Evolutionary conservation across 768 basidiomycete genomes (phyloP), one percentile per base, ranked within the genome.

Genomic region (Clathrus columnatus): DNA sequence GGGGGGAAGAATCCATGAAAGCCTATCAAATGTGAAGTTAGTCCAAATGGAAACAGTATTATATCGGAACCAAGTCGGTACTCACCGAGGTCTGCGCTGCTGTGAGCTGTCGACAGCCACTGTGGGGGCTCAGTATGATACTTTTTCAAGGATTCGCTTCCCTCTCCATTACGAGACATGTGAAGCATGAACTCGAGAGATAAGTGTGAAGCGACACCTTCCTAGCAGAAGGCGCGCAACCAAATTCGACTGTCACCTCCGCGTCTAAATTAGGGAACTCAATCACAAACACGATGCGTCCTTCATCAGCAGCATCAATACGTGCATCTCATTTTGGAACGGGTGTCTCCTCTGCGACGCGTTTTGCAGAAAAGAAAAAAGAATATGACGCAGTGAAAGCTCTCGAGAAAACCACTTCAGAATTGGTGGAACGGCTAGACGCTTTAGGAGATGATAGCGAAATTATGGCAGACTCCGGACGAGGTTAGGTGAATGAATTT

Each of bases 1-100:
- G 90, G 87, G 44, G 90, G 90, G 64, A 83, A 75, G 61, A 86
- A 90, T 10, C 87, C 86, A 54, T 77, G 73, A 65, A 85, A 89
- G 17, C 89, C 89, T 91, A 54, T 8, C 14, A 11, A 36, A 36
- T 36, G 11, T 5, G 4, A 36, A 36, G 36, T 36, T n/a, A 36
- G 10, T n/a, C 14, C 30, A 14, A 36, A 36, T 36, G 36, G 8
- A n/a, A 36, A 36, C 29, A 6, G 48, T 7, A 21, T 4, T 16
- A n/a, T 32, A 42, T 45, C 23, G 24, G 29, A 42, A 50, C 45
- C 45, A 48, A 28, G 17, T 48, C 41, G 26, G 28, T 27, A 64
- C 76, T 54, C 57, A 81, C 88, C 88, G 50, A 91, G 72, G 67
- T 90, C 87, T 24, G 83, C 85, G 30, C 78, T 72, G 10, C 65